Evolutionary conservation across 192 early-diverging fungal genomes (phyloP), one percentile per base, ranked within the genome.

Genomic region (Gonapodya prolifera): DNA sequence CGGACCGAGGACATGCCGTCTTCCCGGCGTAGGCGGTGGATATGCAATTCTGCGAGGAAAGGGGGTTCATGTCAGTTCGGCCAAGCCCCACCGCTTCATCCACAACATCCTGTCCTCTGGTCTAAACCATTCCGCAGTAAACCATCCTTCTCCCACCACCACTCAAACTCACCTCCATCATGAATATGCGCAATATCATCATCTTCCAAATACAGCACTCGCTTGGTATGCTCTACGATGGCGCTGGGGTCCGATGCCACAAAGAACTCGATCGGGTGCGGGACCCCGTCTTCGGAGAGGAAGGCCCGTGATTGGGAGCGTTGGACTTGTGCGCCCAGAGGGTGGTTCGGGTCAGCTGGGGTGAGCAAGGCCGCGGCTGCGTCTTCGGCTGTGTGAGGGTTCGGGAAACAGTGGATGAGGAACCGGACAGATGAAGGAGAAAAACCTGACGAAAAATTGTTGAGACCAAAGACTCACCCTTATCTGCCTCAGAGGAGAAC

Each of bases 21-120:
- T 79, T 97, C 95, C 80, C 96, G 95, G 78, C 95, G 93, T 79
- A 99, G 89, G 81, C 97, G 95, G 87, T 99, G 96, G 82, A 99
- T 99, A 87, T 96, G 96, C 80, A 99, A 89, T 81, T 99, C 94
- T n/a, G n/a, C n/a, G n/a, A n/a, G n/a, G n/a, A n/a, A n/a, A n/a
- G n/a, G n/a, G n/a, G n/a, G n/a, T n/a, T n/a, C n/a, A n/a, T n/a
- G n/a, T n/a, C n/a, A n/a, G n/a, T n/a, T n/a, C n/a, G n/a, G n/a
- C n/a, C n/a, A n/a, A n/a, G n/a, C n/a, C n/a, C n/a, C n/a, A n/a
- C n/a, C n/a, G n/a, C n/a, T n/a, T n/a, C n/a, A n/a, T n/a, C n/a
- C n/a, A n/a, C n/a, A n/a, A n/a, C n/a, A n/a, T n/a, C n/a, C n/a
- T n/a, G n/a, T n/a, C n/a, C n/a, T n/a, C n/a, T n/a, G n/a, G n/a